These are phyloP conservation scores for Ulota crispa DNA, from an alignment of 225 moss, liverwort and hornwort genomes.

Conservation along the genomic window DNA sequence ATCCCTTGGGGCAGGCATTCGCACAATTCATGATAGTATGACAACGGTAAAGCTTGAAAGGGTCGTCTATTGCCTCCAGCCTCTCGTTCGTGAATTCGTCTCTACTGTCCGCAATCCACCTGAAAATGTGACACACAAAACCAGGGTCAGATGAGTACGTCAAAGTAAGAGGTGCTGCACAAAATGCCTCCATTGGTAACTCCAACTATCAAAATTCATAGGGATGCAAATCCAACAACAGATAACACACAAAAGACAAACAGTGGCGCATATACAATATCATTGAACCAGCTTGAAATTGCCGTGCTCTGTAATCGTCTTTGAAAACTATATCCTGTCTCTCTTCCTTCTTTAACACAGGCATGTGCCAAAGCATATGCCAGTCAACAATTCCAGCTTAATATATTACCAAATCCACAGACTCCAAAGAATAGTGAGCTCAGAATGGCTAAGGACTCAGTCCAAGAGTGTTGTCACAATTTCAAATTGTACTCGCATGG, in stretches of 20 bases:
- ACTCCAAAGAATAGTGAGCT: neutral
- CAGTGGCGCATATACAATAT: no score
- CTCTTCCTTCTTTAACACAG: neutral
- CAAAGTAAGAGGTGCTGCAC: neutral
- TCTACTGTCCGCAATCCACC: slow-evolving; percentile 90
- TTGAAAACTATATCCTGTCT: no score
- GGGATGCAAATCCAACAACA: neutral
- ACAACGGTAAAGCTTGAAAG: slow-evolving; percentile 93
- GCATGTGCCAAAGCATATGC: neutral
- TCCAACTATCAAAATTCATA: neutral
- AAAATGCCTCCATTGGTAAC: neutral
- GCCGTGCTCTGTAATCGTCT: no score
- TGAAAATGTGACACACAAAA: slow-evolving; percentile 26
- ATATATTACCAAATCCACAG: neutral
- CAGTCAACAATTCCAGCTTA: neutral
- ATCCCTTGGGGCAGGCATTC: slow-evolving; percentile 71
- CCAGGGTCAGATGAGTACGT: neutral
- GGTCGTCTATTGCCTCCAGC: slow-evolving; percentile 79
- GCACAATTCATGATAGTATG: slow-evolving; percentile 98
- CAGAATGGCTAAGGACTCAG: neutral
- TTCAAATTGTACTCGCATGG: no score
- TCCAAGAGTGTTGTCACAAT: no score
- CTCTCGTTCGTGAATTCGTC: slow-evolving; percentile 92
- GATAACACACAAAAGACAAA: neutral
- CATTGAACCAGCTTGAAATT: no score